Evolutionary conservation across 257 asterid species (phyloP).

Genomic region (Linderniella brevidens): DNA sequence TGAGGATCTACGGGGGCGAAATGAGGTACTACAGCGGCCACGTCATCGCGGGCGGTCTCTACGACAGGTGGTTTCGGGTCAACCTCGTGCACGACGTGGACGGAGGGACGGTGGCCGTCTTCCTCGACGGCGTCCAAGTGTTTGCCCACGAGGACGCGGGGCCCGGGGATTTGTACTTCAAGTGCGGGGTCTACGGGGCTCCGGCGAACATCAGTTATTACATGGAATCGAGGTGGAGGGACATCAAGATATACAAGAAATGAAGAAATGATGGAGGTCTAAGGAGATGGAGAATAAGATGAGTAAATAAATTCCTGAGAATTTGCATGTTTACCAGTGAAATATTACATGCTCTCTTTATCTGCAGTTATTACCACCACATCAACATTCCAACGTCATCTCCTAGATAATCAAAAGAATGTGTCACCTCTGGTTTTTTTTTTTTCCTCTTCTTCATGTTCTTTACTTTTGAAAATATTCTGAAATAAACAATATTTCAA

Average conservation of each 20-base stretch:
- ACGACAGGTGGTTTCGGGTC: constrained; percentile 19
- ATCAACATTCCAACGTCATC: no score
- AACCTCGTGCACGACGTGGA: constrained; percentile 20
- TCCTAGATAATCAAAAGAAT: no score
- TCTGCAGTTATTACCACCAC: no score
- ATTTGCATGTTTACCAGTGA: no score
- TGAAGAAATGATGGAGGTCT: background rate
- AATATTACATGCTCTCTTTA: no score
- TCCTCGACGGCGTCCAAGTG: constrained; percentile 14
- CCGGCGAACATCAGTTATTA: constrained; percentile 19
- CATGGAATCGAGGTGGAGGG: constrained; percentile 26
- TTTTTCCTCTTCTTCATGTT: no score
- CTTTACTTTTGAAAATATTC: no score
- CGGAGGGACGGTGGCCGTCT: constrained; percentile 15
- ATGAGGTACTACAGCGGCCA: constrained; percentile 17
- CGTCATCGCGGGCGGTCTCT: constrained; percentile 11
- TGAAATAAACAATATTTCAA: no score
- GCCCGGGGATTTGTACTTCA: constrained; percentile 21
- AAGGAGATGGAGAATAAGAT: background rate
- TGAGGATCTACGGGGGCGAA: constrained; percentile 19
- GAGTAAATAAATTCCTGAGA: no score
- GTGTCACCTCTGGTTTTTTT: no score
- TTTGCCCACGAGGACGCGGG: constrained; percentile 13
- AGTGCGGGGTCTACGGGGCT: constrained; percentile 26
- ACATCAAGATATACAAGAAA: constrained; percentile 21